Conservation (phyloP, 2,329 filamentous ascomycete genomes). For the Talaromyces sp. region DNA sequence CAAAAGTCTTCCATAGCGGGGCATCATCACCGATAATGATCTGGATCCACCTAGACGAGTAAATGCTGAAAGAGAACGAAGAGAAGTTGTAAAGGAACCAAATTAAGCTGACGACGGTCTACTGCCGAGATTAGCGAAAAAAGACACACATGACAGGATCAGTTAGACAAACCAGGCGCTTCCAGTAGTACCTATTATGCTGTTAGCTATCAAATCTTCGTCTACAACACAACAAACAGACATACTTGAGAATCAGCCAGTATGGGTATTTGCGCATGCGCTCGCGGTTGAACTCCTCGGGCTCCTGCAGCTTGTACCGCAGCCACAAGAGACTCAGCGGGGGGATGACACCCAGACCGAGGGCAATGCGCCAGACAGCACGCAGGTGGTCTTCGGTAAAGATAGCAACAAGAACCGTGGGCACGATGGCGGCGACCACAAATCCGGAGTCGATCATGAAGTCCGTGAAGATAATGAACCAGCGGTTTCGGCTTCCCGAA, state of each 20-base stretch:
- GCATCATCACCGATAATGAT: conserved; percentile 58
- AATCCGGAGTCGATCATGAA: conserved; percentile 83
- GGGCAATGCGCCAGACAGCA: conserved; percentile 73
- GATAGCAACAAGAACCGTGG: conserved; percentile 59
- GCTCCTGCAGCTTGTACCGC: conserved; percentile 69
- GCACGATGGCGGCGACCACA: conserved; percentile 72
- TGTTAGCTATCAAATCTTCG: conserved; percentile 3
- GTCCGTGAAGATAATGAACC: conserved; percentile 90
- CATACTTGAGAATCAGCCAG: conserved; percentile 45
- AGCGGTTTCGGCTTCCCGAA: conserved; percentile 73
- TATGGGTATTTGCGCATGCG: conserved; percentile 60
- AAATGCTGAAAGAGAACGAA: conserved; percentile 79
- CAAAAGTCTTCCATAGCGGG: conserved; percentile 71
- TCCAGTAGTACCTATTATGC: conserved; percentile 65
- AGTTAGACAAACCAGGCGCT: conserved; percentile 49
- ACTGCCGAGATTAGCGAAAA: background rate
- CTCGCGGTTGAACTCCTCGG: conserved; percentile 68
- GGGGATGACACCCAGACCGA: conserved; percentile 75
- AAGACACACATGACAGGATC: background rate
- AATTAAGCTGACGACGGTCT: conserved; percentile 61
- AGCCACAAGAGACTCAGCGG: conserved; percentile 66
- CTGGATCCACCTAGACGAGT: conserved; percentile 58
- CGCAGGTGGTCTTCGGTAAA: conserved; percentile 59
- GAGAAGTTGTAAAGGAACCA: conserved; percentile 91
- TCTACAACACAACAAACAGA: conserved; percentile 37